These are phyloP conservation scores for Colletotrichum spaethianum DNA, from an alignment of 2,329 filamentous ascomycete species.

Conservation along the genomic window DNA sequence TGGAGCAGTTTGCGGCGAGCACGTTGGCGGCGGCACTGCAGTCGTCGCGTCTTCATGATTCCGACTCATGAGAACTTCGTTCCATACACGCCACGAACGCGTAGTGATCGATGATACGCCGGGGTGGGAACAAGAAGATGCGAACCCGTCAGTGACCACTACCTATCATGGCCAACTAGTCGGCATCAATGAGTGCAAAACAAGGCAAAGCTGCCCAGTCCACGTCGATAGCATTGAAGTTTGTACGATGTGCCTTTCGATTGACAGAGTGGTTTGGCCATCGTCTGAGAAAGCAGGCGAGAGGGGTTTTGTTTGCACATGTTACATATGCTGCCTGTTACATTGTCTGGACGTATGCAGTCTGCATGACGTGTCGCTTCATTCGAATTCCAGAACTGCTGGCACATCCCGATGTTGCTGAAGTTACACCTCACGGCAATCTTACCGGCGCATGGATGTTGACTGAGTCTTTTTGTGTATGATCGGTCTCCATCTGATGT, in stretches of 20 bases:
- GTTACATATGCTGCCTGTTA: background rate
- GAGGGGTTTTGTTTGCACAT: constrained; percentile 35
- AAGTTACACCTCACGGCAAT: constrained; percentile 29
- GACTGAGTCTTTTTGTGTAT: constrained; percentile 25
- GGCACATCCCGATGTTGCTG: constrained; percentile 28
- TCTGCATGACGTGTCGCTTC: constrained; percentile 34
- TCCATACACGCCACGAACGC: constrained; percentile 16
- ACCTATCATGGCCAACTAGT: background rate
- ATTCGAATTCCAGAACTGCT: constrained; percentile 6
- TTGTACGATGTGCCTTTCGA: background rate
- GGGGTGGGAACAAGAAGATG: too few species aligned
- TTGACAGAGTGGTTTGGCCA: background rate
- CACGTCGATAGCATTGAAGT: constrained; percentile 9
- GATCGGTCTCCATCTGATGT: constrained; percentile 36
- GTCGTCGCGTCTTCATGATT: constrained; percentile 35
- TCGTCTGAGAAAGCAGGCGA: constrained; percentile 6
- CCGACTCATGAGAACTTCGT: constrained; percentile 32
- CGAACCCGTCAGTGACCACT: background rate
- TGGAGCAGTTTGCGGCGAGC: background rate
- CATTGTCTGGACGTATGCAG: background rate
- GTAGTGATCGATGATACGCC: background rate
- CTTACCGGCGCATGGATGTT: constrained; percentile 32
- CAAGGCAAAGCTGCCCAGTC: constrained; percentile 17
- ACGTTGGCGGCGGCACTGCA: constrained; percentile 28
- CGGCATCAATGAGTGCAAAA: background rate